Base-by-base conservation (phyloP, 805 yeast species). In the Candida sithepensis region DNA sequence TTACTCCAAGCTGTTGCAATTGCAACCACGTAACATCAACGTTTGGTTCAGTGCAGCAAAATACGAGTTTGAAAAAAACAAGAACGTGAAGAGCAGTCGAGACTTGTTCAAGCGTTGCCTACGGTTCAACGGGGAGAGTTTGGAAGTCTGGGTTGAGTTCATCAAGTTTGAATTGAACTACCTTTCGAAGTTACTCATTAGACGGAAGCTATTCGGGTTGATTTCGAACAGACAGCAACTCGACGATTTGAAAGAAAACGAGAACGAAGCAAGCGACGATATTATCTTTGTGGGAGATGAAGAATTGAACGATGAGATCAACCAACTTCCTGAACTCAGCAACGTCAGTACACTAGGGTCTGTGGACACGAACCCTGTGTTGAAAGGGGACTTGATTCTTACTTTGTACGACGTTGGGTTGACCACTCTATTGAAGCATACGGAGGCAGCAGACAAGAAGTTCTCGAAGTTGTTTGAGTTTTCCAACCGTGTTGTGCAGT, bases 21-120 rank as follows among this genome's bases (percentile, higher is more conserved):
- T 90, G 53, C 98, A 94, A 63, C 98, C 99, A n/a, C 78, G 86
- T 39, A 87, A 91, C 60, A 79, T 89, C 2, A 86, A 84, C 57
- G 86, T 92, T 16, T 94, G 99, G 99, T 79, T 94, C 39, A 79
- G 88, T 59, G 97, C 97, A 21, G 97, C 97, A 26, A 88, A 88
- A 62, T 89, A 88, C 67, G 98, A 94, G 68, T 84, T 88, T 59
- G 97, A 92, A 57, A 79, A 78, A 24, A 89, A 94, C 66, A 87
- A 92, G 37, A 86, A 90, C 57, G 88, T 96, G 40, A 82, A 85
- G 61, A 91, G 96, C 41, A 91, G 97, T 20, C 78, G 99, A 65
- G 80, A 81, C 9, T 74, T 94, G 22, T 82, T 90, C 65, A 97
- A 91, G 66, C 80, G 86, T 55, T 96, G 85, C 28, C 72, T 94